Conservation (phyloP, 768 basidiomycete species). For the Crassisporium funariophilum region DNA sequence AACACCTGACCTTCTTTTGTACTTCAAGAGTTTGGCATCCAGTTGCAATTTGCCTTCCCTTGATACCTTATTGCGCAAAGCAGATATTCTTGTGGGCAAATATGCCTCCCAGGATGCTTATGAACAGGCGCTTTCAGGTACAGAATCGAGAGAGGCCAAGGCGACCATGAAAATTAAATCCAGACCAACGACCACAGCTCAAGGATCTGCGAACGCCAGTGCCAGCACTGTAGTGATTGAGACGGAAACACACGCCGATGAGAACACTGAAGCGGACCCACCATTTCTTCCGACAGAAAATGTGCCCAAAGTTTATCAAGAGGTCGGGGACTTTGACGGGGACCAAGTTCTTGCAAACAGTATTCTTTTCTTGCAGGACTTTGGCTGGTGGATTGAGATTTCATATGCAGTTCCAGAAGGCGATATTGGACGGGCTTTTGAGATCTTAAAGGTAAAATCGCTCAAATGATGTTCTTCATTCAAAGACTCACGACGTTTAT, state of each 20-base stretch:
- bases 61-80: neutral
- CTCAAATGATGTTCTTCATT: no score
- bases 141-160: constrained; percentile 3
- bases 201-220: no score
- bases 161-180: constrained; percentile 1
- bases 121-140: constrained; percentile 7
- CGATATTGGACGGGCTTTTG: constrained; percentile 28
- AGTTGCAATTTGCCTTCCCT: neutral
- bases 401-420: constrained; percentile 28
- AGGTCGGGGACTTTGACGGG: constrained; percentile 16
- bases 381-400: constrained; percentile 22
- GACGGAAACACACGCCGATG: neutral
- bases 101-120: constrained; percentile 14
- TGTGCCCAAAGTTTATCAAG: constrained; percentile 8
- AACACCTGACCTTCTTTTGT: neutral
- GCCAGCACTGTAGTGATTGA: no score
- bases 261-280: neutral
- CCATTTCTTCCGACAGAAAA: neutral
- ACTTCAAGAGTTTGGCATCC: neutral
- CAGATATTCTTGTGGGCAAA: neutral
- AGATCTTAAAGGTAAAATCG: constrained; percentile 31
- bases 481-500: no score
- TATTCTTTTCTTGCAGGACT: constrained; percentile 21
- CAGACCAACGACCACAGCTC: neutral
- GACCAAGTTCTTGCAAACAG: constrained; percentile 24